A percentile compares a stretch with the other conserved stretches of the same genome.
Conservation (phyloP, 2,329 filamentous ascomycete genomes). For the Knoxdaviesia capensis region DNA sequence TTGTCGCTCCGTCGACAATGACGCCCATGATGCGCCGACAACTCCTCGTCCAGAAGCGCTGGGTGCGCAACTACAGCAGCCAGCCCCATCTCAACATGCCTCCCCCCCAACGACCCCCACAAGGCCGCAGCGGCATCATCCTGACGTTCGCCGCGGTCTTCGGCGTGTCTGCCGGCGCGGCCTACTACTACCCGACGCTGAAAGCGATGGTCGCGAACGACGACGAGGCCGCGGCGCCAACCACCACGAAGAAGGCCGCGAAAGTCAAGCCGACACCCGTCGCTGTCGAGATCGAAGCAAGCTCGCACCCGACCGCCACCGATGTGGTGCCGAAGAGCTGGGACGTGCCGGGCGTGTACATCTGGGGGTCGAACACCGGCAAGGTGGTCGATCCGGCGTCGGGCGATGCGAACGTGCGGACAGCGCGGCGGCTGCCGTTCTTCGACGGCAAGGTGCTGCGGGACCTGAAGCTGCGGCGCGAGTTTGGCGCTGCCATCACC, state of each 20-base stretch:
- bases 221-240: no score
- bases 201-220: neutral
- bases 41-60: no score
- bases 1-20: no score
- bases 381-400: slow-evolving; percentile 73
- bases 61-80: no score
- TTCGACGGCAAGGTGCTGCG: slow-evolving; percentile 73
- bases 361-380: slow-evolving; percentile 78
- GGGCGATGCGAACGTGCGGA: slow-evolving; percentile 58
- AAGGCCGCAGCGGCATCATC: no score
- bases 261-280: slow-evolving; percentile 29
- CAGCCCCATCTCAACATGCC: no score
- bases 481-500: slow-evolving; percentile 69
- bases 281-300: slow-evolving; percentile 49
- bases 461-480: slow-evolving; percentile 67
- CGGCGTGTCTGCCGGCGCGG: slow-evolving; percentile 3
- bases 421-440: slow-evolving; percentile 54
- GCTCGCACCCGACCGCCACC: slow-evolving; percentile 5
- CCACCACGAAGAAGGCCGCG: slow-evolving; percentile 3
- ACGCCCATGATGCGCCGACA: no score
- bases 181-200: slow-evolving; percentile 6
- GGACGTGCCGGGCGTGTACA: slow-evolving; percentile 73
- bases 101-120: no score
- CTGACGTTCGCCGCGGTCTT: slow-evolving; percentile 1
- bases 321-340: slow-evolving; percentile 31